Evolutionary conservation across 75 land plant genomes (phyloP), one percentile per base, ranked within the genome.

Genomic region (Gnetum montanum): DNA sequence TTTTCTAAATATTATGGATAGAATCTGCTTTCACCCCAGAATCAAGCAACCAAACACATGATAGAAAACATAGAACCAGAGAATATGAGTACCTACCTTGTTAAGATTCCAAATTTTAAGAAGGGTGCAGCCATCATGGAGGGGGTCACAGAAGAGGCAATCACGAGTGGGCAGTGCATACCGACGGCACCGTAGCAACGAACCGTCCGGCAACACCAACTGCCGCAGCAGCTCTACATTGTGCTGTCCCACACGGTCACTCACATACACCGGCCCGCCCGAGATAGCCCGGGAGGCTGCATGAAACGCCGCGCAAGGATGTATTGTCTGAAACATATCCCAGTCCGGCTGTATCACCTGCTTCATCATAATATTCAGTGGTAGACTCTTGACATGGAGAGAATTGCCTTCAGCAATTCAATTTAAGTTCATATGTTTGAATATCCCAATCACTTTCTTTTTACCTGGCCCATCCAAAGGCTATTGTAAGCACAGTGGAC

Each of bases 291-390:
- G 48, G 43, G 77, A 62, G 38, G 77, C 77, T 15, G 76, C 77
- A 30, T 74, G 77, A 57, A 70, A 71, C 3, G 43, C 58, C 5
- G 77, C 77, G 40, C 62, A 62, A 13, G 75, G 69, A 40, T 74
- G 77, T 5, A 55, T 70, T 31, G 74, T 73, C 63, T 74, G 77
- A 46, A 74, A 74, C 77, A 74, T 74, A 59, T 74, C 77, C 77
- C 77, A 74, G 46, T 74, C 77, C 0, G 77, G 77, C 12, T 65
- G 77, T 61, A 74, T 71, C 34, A 74, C 65, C 41, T 71, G 59
- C n/a, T n/a, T n/a, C n/a, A n/a, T n/a, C n/a, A n/a, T n/a, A n/a
- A n/a, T n/a, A n/a, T n/a, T n/a, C n/a, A n/a, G n/a, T n/a, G n/a
- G n/a, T n/a, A n/a, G n/a, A n/a, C n/a, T n/a, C n/a, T n/a, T n/a